Conservation (phyloP, 179 eudicot species). For the Gypsophila paniculata region DNA sequence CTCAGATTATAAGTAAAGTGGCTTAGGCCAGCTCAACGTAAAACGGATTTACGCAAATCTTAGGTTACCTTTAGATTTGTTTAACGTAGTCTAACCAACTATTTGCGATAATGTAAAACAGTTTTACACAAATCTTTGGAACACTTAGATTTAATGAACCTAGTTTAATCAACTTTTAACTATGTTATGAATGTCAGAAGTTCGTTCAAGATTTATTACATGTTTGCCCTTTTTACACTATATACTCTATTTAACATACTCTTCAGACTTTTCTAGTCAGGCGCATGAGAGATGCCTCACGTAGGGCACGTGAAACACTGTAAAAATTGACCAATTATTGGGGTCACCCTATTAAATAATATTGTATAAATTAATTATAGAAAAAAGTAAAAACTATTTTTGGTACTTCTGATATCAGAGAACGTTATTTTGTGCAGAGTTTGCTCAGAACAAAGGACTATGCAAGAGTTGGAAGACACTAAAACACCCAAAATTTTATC, state of each 20-base stretch:
- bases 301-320: constrained; percentile 22
- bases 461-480: constrained; percentile 11
- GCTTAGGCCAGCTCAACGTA: too few relatives aligned
- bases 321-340: constrained; percentile 27
- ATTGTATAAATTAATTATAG: neutral
- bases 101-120: too few relatives aligned
- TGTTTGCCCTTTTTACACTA: neutral
- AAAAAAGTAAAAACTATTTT: neutral
- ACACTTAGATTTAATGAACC: too few relatives aligned
- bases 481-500: constrained; percentile 20
- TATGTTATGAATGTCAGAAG: neutral
- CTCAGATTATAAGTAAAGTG: too few relatives aligned
- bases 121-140: too few relatives aligned
- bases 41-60: too few relatives aligned
- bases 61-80: too few relatives aligned
- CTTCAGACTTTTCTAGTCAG: constrained; percentile 19
- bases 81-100: too few relatives aligned
- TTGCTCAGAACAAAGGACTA: constrained; percentile 10
- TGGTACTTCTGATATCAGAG: constrained; percentile 22
- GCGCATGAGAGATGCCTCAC: neutral
- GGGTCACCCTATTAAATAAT: constrained; percentile 13
- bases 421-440: constrained; percentile 21
- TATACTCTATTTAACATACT: constrained; percentile 7
- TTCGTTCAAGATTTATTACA: neutral
- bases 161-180: too few relatives aligned